Evolutionary conservation across 768 basidiomycete species (phyloP).

Genomic region (Calocybe cyanea): DNA sequence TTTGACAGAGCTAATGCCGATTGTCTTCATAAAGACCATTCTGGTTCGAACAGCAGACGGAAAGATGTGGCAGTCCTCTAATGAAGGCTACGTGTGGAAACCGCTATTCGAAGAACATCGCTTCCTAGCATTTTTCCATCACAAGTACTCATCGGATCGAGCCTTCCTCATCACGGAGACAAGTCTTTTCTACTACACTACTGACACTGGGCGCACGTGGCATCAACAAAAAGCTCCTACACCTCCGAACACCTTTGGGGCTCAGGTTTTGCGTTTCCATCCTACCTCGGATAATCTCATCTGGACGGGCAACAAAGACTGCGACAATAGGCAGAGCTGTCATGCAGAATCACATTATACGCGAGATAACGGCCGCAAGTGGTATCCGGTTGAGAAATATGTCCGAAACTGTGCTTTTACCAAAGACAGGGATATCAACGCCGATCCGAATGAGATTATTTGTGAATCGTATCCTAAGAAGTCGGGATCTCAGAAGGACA

Average conservation of each 20-base stretch:
- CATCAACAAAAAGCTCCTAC: slow-evolving; percentile 51
- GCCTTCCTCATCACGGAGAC: slow-evolving; percentile 85
- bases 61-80: slow-evolving; percentile 89
- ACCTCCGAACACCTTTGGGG: slow-evolving; percentile 75
- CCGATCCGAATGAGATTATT: slow-evolving; percentile 85
- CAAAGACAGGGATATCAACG: slow-evolving; percentile 67
- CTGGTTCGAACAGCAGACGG: slow-evolving; percentile 76
- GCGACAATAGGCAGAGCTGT: slow-evolving; percentile 52
- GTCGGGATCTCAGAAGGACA: slow-evolving; percentile 67
- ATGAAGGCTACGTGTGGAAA: slow-evolving; percentile 92
- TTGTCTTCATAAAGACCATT: slow-evolving; percentile 57
- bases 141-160: slow-evolving; percentile 71
- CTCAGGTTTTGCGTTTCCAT: slow-evolving; percentile 82
- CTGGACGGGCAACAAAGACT: slow-evolving; percentile 80
- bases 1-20: too few species aligned
- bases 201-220: slow-evolving; percentile 79
- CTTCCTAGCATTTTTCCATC: slow-evolving; percentile 86
- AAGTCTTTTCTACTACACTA: slow-evolving; percentile 70
- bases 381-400: slow-evolving; percentile 79
- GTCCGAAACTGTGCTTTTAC: slow-evolving; percentile 93
- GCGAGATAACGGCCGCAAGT: slow-evolving; percentile 70
- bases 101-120: slow-evolving; percentile 54
- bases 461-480: slow-evolving; percentile 89
- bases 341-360: slow-evolving; percentile 74
- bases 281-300: slow-evolving; percentile 81